Conservation (phyloP, 345 rosid species). For the Linum usitatissimum region DNA sequence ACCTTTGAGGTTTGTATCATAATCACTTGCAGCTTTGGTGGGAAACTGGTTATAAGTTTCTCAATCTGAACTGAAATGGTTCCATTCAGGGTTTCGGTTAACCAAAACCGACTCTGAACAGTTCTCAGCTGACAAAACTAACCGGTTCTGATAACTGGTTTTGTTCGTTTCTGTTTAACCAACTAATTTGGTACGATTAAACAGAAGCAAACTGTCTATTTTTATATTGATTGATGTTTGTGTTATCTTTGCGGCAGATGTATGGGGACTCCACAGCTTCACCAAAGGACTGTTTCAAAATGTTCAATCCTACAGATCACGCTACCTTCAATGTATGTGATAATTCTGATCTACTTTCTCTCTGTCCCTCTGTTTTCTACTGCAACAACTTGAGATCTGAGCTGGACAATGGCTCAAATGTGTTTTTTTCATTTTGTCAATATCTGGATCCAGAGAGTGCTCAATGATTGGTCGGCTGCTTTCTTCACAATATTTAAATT, state of each 20-base stretch:
- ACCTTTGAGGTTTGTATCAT: conserved; percentile 81
- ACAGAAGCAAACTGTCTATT: conserved; percentile 4
- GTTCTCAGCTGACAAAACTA: too few relatives aligned
- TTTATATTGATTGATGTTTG: conserved; percentile 1
- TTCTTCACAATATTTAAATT: conserved; percentile 60
- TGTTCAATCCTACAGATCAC: conserved; percentile 82
- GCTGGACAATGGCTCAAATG: neutral
- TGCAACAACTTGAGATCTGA: neutral
- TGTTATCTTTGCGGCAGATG: conserved; percentile 39
- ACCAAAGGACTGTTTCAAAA: conserved; percentile 75
- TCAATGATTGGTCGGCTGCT: conserved; percentile 81
- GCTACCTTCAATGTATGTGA: conserved; percentile 60
- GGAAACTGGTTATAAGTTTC: too few relatives aligned
- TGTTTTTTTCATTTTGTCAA: neutral
- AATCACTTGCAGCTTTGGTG: neutral
- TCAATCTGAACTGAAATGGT: too few relatives aligned
- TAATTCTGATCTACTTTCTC: neutral
- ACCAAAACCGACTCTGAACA: too few relatives aligned
- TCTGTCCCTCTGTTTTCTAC: neutral
- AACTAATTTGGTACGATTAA: conserved; percentile 3
- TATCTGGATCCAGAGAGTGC: conserved; percentile 55
- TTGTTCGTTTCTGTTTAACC: too few relatives aligned
- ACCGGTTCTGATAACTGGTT: too few relatives aligned
- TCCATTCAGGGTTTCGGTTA: too few relatives aligned
- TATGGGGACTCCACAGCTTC: conserved; percentile 64